Base-by-base conservation (phyloP, 129 eudicot species). In the Saposhnikovia divaricata region DNA sequence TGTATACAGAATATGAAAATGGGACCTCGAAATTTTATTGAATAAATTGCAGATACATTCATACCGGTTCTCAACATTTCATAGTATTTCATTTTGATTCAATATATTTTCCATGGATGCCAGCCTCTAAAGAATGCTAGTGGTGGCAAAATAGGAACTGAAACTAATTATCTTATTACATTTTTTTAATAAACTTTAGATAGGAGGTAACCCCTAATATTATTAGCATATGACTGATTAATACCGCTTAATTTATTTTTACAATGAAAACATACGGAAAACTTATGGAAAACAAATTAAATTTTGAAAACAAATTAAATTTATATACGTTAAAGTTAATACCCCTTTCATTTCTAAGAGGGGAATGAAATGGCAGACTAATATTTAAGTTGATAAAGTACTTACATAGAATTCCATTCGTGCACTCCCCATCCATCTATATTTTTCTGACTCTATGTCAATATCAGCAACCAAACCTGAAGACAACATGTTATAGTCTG, bases 361-460 rank as follows among this genome's bases (percentile, higher is more conserved):
- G 42, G 57, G 16, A 15, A 28, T 42, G 42, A 31, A 55, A 55
- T 51, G 59, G 23, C 23, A 77, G 27, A 77, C 18, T 59, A 59
- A 38, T 3, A 78, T 63, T 15, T 14, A n/a, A 45, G 44, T 3
- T 34, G 1, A 28, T 45, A 45, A 11, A 68, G 4, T 75, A 84
- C 90, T 84, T 81, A 92, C 99, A 86, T 95, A 95, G 73, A 92
- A 74, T 71, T 90, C 97, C 53, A 92, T 23, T 6, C 97, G 89
- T 82, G 97, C 96, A 84, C 91, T 86, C 34, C 99, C 99, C 95
- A 95, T 89, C 96, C 97, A 95, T 77, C 97, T 89, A 81, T 89
- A 95, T 74, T 89, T 95, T 88, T 95, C 98, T 8, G 98, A 92
- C 78, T 95, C 98, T 8, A 95, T 95, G 83, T 95, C 97, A 69